Conservation (phyloP, 331 rosid genomes). For the Spiraea crenata region DNA sequence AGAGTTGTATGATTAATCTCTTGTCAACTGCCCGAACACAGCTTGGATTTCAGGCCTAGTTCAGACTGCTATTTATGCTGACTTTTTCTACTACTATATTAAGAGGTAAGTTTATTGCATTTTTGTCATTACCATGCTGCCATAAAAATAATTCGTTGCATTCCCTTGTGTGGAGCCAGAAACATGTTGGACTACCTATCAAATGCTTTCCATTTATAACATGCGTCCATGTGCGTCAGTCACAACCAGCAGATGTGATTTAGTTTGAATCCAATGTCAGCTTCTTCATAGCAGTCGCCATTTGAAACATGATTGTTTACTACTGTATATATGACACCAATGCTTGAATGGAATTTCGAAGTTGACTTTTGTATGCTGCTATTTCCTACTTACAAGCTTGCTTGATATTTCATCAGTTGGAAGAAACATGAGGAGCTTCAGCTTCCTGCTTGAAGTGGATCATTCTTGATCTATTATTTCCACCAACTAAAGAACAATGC, state of each 20-base stretch:
- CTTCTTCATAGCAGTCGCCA: background rate
- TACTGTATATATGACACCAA: background rate
- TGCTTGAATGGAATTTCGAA: background rate
- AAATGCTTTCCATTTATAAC: background rate
- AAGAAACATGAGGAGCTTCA: constrained; percentile 31
- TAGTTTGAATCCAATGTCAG: background rate
- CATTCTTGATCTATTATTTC: background rate
- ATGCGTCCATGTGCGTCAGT: background rate
- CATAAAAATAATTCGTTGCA: background rate
- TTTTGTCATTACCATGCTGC: background rate
- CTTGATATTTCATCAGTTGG: constrained; percentile 33
- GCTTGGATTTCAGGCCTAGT: constrained; percentile 47
- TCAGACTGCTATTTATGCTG: constrained; percentile 46
- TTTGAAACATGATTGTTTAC: background rate
- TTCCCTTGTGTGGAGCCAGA: background rate
- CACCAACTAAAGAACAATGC: background rate
- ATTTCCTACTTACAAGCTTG: background rate
- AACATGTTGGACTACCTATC: background rate
- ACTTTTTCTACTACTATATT: constrained; percentile 38
- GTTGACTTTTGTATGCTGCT: background rate
- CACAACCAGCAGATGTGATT: background rate
- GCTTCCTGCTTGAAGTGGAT: constrained; percentile 32
- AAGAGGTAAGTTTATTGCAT: constrained; percentile 27
- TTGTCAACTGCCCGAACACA: constrained; percentile 20
- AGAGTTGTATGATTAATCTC: background rate